Base-by-base conservation (phyloP, 352 stramenopile species). In the Thalassiosira mediterranea region DNA sequence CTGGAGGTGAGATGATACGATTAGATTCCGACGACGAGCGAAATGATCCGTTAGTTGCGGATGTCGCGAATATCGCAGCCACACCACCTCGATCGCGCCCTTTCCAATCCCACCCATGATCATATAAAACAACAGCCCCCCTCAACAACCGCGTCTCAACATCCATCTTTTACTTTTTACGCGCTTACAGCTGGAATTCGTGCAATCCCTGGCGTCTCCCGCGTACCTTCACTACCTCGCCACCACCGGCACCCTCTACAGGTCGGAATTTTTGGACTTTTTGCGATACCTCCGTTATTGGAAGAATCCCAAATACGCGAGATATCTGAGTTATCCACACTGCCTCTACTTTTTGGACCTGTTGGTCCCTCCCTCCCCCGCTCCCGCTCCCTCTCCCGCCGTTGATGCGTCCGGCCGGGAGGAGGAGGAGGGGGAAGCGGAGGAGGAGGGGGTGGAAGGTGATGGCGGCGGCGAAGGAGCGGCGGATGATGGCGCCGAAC, bases 281-380 rank as follows among this genome's bases (percentile, higher is more conserved):
- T 56, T 92, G 10, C 64, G 73, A 4, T 92, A 92, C 66, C 66
- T 89, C 13, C 70, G 78, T 32, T 81, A 83, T 53, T 92, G 87
- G 87, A 90, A 78, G 46, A 38, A 69, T 15, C 83, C 83, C 3
- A 68, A 89, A 60, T 92, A 92, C 44, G 73, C 56, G 19, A 79
- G 76, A 31, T 92, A 76, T 79, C 72, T 92, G 44, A 54, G 58
- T 1, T 92, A 91, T 78, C 87, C 87, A 21, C 78, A 91, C 61
- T 83, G 81, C 48, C 57, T 92, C 1, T 87, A 89, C 61, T 92
- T 92, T 69, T 76, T 92, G n/a, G 77, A 91, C 52, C 72, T 91
- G 34, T 61, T 92, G 21, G 73, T 87, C 10, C 62, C 72, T 28
- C 71, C 69, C 17, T n/a, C n/a, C n/a, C n/a, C n/a, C n/a, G n/a